These are phyloP conservation scores for Saccharomyces hybrid DNA, from an alignment of 1,139 yeast species.

Conservation along the genomic window DNA sequence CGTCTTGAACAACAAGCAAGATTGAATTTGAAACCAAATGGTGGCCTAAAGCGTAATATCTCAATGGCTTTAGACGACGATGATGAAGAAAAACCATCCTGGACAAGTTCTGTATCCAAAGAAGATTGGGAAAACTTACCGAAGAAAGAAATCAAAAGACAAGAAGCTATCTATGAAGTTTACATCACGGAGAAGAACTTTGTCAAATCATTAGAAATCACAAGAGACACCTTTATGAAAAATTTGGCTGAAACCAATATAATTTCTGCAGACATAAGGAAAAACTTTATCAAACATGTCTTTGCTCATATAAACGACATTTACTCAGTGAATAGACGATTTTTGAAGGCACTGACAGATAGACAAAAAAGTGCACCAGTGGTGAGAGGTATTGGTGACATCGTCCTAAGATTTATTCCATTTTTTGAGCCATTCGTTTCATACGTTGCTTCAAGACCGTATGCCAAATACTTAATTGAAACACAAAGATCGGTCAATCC, in stretches of 20 bases:
- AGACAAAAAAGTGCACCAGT: conserved; percentile 87
- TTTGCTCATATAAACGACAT: conserved; percentile 87
- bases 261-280: conserved; percentile 83
- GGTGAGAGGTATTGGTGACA: conserved; percentile 78
- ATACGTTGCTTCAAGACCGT: conserved; percentile 93
- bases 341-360: conserved; percentile 82
- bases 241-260: conserved; percentile 80
- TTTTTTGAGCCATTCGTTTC: conserved; percentile 85
- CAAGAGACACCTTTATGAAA: conserved; percentile 89
- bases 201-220: conserved; percentile 86
- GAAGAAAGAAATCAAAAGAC: conserved; percentile 83
- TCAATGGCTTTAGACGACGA: conserved; percentile 67
- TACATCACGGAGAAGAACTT: conserved; percentile 92
- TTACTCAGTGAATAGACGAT: conserved; percentile 69
- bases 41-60: conserved; percentile 78
- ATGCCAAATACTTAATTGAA: conserved; percentile 92
- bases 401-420: conserved; percentile 75
- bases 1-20: conserved; percentile 94
- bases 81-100: conserved; percentile 78
- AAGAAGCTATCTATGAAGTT: conserved; percentile 90
- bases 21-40: conserved; percentile 78
- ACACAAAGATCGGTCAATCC: conserved; percentile 87
- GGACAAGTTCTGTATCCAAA: conserved; percentile 91
- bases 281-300: conserved; percentile 82
- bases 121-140: conserved; percentile 71